phyloP scores from a whole-genome alignment of 257 asterid species.

The Orobanche coerulescens region DNA sequence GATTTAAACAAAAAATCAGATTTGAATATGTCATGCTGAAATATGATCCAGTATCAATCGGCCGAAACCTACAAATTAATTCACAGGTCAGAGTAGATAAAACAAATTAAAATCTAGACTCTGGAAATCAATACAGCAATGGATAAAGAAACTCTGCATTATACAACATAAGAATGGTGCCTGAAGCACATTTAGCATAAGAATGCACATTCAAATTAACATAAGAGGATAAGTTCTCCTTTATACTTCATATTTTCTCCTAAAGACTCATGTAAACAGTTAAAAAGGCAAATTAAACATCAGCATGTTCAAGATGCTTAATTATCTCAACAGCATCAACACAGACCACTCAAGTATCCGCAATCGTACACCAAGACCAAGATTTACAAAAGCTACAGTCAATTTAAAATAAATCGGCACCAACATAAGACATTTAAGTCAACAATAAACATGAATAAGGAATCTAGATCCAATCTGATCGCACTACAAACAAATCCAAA shows the following conservation, averaged over 20 bases:
- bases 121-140: background rate
- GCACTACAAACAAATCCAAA: background rate
- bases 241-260: background rate
- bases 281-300: background rate
- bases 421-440: slow-evolving; percentile 1
- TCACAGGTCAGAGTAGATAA: background rate
- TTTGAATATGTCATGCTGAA: background rate
- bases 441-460: background rate
- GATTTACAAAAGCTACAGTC: background rate
- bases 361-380: background rate
- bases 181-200: background rate
- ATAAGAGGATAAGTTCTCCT: background rate
- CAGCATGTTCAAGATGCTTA: slow-evolving; percentile 4
- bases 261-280: background rate
- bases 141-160: background rate
- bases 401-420: background rate
- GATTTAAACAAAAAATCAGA: background rate
- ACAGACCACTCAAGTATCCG: slow-evolving; percentile 9
- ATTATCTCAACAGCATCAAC: slow-evolving; percentile 9
- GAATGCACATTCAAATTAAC: background rate
- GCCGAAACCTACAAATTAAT: background rate
- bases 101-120: background rate
- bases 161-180: background rate
- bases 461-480: background rate
- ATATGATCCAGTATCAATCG: background rate